Percentiles rank a stretch among this genome's conserved stretches.
phyloP scores from a whole-genome alignment of 2,329 filamentous ascomycete species.

The Tolypocladium album region DNA sequence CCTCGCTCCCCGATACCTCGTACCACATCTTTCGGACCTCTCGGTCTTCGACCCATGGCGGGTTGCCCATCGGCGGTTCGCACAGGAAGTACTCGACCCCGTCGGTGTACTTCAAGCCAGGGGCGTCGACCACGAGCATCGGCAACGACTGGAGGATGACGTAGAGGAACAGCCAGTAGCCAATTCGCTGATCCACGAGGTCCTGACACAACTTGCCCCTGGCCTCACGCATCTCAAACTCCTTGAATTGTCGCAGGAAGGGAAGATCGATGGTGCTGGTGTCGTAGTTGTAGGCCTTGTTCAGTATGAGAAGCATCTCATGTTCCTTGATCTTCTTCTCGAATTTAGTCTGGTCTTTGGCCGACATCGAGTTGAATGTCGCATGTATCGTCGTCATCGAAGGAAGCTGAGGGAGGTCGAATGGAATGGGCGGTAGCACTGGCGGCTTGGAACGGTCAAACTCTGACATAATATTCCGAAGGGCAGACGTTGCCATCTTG shows the following conservation, averaged over 20 bases:
- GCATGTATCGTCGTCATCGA: slow-evolving; percentile 54
- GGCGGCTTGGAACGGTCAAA: slow-evolving; percentile 85
- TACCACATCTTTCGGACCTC: slow-evolving; percentile 63
- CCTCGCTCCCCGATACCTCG: slow-evolving; percentile 55
- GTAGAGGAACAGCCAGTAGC: slow-evolving; percentile 76
- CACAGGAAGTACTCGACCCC: slow-evolving; percentile 77
- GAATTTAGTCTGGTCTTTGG: slow-evolving; percentile 66
- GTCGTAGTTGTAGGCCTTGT: slow-evolving; percentile 72
- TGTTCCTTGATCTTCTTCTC: slow-evolving; percentile 65
- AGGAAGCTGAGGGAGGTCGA: slow-evolving; percentile 73
- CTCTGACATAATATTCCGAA: slow-evolving; percentile 73
- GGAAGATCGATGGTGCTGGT: slow-evolving; percentile 45
- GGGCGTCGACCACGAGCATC: slow-evolving; percentile 67
- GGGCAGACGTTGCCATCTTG: slow-evolving; percentile 54
- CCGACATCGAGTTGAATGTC: slow-evolving; percentile 52
- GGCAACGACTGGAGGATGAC: slow-evolving; percentile 67
- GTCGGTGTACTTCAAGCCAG: slow-evolving; percentile 55
- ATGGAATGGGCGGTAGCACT: slow-evolving; percentile 83
- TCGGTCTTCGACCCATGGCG: slow-evolving; percentile 61
- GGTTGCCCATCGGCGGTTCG: slow-evolving; percentile 59
- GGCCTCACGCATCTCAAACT: slow-evolving; percentile 60
- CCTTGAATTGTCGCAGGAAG: slow-evolving; percentile 59
- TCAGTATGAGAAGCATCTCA: slow-evolving; percentile 67
- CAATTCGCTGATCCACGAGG: slow-evolving; percentile 59
- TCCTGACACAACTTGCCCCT: slow-evolving; percentile 55